These are phyloP conservation scores for Fusarium pseudoanthophilum DNA, from an alignment of 2,329 filamentous ascomycete genomes.

Conservation along the genomic window DNA sequence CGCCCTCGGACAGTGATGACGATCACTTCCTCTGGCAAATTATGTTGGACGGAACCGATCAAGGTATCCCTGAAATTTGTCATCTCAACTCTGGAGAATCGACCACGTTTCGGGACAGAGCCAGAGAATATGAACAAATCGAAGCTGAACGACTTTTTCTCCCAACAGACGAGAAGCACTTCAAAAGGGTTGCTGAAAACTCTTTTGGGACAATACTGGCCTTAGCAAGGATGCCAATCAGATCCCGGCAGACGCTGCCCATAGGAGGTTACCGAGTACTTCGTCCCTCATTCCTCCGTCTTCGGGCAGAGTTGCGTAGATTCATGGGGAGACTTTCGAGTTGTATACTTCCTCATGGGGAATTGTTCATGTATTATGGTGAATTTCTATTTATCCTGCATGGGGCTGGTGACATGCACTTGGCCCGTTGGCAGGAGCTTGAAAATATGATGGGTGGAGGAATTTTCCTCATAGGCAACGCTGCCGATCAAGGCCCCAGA, in stretches of 20 bases:
- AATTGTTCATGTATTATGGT: fast-evolving
- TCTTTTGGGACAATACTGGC: neutral
- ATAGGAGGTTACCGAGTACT: neutral
- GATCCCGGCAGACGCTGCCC: neutral
- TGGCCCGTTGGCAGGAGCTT: neutral
- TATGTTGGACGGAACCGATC: neutral
- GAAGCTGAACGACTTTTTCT: neutral
- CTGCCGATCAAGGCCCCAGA: neutral
- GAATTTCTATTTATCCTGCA: neutral
- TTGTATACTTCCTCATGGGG: neutral
- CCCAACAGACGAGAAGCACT: neutral
- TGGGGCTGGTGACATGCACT: neutral
- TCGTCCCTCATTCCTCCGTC: neutral
- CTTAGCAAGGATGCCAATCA: neutral
- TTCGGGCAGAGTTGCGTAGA: neutral
- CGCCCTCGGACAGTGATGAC: neutral
- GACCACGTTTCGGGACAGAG: neutral
- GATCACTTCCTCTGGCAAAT: neutral
- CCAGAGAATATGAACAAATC: neutral
- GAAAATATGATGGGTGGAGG: neutral
- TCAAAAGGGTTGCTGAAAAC: neutral
- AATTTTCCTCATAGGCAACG: neutral
- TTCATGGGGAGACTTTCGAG: neutral
- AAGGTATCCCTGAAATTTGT: neutral
- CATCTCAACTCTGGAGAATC: neutral